Evolutionary conservation across 371 early-diverging fungal genomes (phyloP).

Genomic region (Umbelopsis sp.): DNA sequence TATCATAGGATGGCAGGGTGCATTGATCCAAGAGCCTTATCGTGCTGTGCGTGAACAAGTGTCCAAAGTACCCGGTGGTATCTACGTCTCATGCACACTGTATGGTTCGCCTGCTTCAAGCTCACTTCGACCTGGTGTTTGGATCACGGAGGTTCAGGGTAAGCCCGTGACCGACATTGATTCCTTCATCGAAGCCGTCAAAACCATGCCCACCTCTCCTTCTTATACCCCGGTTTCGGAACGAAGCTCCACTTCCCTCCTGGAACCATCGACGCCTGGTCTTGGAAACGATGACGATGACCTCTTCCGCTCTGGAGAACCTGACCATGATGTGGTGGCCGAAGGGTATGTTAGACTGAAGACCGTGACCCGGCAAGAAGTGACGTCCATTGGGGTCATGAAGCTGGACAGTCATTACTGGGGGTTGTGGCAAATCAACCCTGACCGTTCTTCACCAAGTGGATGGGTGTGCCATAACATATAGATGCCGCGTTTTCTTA

Average conservation of each 20-base stretch:
- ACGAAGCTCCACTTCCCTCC: constrained; percentile 14
- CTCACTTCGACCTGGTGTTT: constrained; percentile 55
- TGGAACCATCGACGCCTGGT: constrained; percentile 20
- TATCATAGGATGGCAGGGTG: constrained; percentile 79
- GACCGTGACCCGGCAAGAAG: constrained; percentile 53
- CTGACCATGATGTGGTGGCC: constrained; percentile 13
- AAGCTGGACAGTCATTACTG: constrained; percentile 73
- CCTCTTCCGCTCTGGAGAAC: not conserved
- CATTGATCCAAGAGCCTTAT: constrained; percentile 74
- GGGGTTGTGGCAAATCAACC: constrained; percentile 68
- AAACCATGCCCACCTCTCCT: constrained; percentile 1
- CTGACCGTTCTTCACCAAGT: constrained; percentile 39
- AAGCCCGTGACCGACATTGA: constrained; percentile 49
- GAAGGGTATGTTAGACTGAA: constrained; percentile 67
- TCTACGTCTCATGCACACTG: constrained; percentile 67
- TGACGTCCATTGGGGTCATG: constrained; percentile 59
- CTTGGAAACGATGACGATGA: constrained; percentile 5
- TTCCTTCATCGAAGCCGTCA: constrained; percentile 24
- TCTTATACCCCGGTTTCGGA: constrained; percentile 14
- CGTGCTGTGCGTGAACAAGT: constrained; percentile 76
- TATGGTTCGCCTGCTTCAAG: constrained; percentile 66
- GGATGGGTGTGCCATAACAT: constrained; percentile 48
- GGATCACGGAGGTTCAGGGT: constrained; percentile 66
- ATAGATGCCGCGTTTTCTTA: not conserved
- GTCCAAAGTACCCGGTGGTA: constrained; percentile 56